Evolutionary conservation across 768 basidiomycete species (phyloP), one percentile per base, ranked within the genome.

Genomic region (Asterophora parasitica): DNA sequence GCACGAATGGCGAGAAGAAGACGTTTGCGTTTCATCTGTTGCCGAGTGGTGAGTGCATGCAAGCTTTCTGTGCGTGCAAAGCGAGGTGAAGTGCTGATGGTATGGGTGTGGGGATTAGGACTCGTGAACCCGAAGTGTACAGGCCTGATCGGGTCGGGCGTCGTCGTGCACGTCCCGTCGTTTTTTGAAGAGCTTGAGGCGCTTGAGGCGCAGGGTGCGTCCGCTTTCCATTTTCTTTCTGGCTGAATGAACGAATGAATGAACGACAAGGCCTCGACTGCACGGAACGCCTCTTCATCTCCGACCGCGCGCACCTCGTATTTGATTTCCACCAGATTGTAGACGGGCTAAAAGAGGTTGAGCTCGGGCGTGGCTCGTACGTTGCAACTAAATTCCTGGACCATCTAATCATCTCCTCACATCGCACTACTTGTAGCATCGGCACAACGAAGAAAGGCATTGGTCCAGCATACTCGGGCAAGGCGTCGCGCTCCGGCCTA

Each of bases 251-350:
- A 31, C 8, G 12, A 10, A 31, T 8, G 30, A 10, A 30, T 20
- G 35, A 27, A 32, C 11, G n/a, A 31, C 15, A 3, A 96, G 94
- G 95, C 15, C 80, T 99, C 34, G 77, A 87, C 60, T 95, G 91
- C 68, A 78, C 80, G 9, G 77, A 79, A 49, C 84, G 96, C 28
- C 69, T 99, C 15, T 88, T 96, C 64, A 76, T 99, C 57, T 98
- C 95, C 19, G 93, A 98, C 69, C 85, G 96, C 53, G 92, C 96
- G 3, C 92, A 95, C 54, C 83, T 99, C 51, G 96, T 99, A 28
- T 93, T 99, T 61, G 96, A 98, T 64, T 98, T 99, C 67, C 96
- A 99, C 69, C 96, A 99, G 72, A 97, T 98, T 61, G 96, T 98
- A 23, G 96, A 99, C 62, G 96, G 96, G 4, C 72, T 99, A 60